Percentiles rank a stretch among this genome's conserved stretches.
phyloP scores from a whole-genome alignment of 2,329 filamentous ascomycete species.

The Calonectria pseudoreteaudii region DNA sequence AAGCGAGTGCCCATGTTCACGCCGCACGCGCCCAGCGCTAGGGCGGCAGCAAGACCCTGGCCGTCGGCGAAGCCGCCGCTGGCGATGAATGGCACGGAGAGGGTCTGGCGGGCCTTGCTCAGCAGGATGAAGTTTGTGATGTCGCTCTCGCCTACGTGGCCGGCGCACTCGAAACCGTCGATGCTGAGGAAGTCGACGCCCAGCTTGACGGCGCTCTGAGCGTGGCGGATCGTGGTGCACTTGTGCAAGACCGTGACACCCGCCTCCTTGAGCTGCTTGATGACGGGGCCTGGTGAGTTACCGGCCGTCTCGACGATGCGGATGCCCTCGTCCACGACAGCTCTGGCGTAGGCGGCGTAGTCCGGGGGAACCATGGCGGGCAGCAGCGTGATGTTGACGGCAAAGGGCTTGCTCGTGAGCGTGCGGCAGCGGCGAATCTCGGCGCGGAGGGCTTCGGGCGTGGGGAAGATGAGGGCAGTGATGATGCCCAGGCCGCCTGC shows the following conservation, averaged over 20 bases:
- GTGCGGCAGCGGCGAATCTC: slow-evolving; percentile 90
- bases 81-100: slow-evolving; percentile 92
- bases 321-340: slow-evolving; percentile 93
- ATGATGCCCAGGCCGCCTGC: slow-evolving; percentile 87
- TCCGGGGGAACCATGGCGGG: slow-evolving; percentile 90
- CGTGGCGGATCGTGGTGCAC: slow-evolving; percentile 96
- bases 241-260: slow-evolving; percentile 90
- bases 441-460: slow-evolving; percentile 89
- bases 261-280: slow-evolving; percentile 85
- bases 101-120: slow-evolving; percentile 83
- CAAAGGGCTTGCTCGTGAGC: slow-evolving; percentile 86
- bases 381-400: slow-evolving; percentile 94
- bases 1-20: slow-evolving; percentile 99
- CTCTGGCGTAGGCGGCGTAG: slow-evolving; percentile 91
- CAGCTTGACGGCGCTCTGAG: slow-evolving; percentile 89
- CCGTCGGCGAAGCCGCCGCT: slow-evolving; percentile 97
- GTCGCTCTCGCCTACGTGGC: slow-evolving; percentile 86
- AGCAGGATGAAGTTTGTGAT: slow-evolving; percentile 93
- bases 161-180: slow-evolving; percentile 97
- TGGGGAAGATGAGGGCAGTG: slow-evolving; percentile 91
- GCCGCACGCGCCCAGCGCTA: slow-evolving; percentile 90
- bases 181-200: slow-evolving; percentile 97
- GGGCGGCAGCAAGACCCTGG: slow-evolving; percentile 88
- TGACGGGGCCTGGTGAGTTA: slow-evolving; percentile 89
- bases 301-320: slow-evolving; percentile 93